Base-by-base conservation (phyloP, 208 protist genomes). In the Zelonia costaricensis region DNA sequence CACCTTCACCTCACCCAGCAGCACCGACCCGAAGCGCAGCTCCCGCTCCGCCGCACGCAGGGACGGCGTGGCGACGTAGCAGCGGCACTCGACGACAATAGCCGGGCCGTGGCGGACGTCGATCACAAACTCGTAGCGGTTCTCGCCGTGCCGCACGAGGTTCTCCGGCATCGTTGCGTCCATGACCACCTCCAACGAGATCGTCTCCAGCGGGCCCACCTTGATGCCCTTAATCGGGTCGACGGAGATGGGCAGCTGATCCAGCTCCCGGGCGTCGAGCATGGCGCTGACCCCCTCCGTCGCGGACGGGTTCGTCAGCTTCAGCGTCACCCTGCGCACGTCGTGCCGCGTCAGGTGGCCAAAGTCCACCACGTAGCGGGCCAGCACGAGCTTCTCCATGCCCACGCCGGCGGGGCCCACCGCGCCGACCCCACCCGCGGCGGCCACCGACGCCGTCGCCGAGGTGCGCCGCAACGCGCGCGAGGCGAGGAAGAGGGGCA, bases 351-450 rank as follows among this genome's bases (percentile, higher is more conserved):
- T 92, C 55, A 98, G 92, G 77, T 96, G 74, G 30, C 97, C 97
- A 85, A 99, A 98, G 68, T 99, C 92, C 47, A 97, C 72, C 23
- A 93, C 42, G 73, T 98, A 98, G 13, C 69, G 74, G 1, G 86
- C 64, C 10, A 98, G 74, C n/a, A 97, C 72, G 58, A 76, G 66
- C 60, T 92, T 92, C 22, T 54, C 42, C 22, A 20, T 49, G 52
- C 49, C 33, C 7, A 27, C 61, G 27, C 51, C 57, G 18, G 27
- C 60, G 36, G 9, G 39, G 18, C 18, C 16, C 15, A 33, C 66
- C 4, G 57, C 23, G 9, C 67, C 63, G 28, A 77, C 30, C n/a
- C n/a, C n/a, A n/a, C n/a, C n/a, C n/a, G n/a, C n/a, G n/a, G n/a
- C n/a, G n/a, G n/a, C n/a, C n/a, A n/a, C n/a, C n/a, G n/a, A n/a